These are phyloP conservation scores for Mortierella sp. DNA, from an alignment of 371 early-diverging fungal species.

Conservation along the genomic window DNA sequence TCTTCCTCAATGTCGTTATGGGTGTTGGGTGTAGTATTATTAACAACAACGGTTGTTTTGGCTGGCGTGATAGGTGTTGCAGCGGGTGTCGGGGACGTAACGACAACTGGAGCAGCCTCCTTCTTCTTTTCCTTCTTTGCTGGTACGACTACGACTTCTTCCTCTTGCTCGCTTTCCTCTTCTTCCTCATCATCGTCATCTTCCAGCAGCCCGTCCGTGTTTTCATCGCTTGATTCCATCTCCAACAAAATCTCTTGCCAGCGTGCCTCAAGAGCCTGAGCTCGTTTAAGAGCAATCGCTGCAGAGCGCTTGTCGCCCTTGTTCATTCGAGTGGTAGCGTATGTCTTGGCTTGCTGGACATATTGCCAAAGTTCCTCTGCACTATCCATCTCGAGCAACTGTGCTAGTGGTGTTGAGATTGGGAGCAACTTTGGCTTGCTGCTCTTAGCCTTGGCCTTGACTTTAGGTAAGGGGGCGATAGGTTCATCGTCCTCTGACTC, in stretches of 20 bases:
- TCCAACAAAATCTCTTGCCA: slow-evolving; percentile 53
- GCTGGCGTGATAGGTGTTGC: slow-evolving; percentile 6
- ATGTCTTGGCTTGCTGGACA: slow-evolving; percentile 54
- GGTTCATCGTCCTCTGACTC: slow-evolving; percentile 8
- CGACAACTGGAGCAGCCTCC: slow-evolving; percentile 3
- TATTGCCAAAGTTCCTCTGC: slow-evolving; percentile 55
- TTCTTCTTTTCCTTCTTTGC: slow-evolving; percentile 18
- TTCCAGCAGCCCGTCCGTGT: slow-evolving; percentile 36
- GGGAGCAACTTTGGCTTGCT: slow-evolving; percentile 51
- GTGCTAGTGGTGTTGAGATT: slow-evolving; percentile 46
- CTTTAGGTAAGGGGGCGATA: slow-evolving; percentile 31
- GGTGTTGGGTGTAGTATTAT: slow-evolving; percentile 10
- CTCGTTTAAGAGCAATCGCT: slow-evolving; percentile 52
- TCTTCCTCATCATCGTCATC: slow-evolving; percentile 44
- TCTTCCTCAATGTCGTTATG: slow-evolving; percentile 14
- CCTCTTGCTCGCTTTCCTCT: slow-evolving; percentile 16
- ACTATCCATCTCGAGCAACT: slow-evolving; percentile 41
- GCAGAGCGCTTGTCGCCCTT: slow-evolving; percentile 57
- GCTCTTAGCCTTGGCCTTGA: slow-evolving; percentile 39
- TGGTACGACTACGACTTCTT: slow-evolving; percentile 2
- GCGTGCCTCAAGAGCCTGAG: slow-evolving; percentile 45
- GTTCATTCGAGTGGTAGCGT: slow-evolving; percentile 51
- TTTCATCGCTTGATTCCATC: slow-evolving; percentile 51
- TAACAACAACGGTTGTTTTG: neutral
- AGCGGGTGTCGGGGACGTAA: neutral